These are phyloP conservation scores for Penicillium palitans DNA, from an alignment of 2,329 filamentous ascomycete species.

Conservation along the genomic window DNA sequence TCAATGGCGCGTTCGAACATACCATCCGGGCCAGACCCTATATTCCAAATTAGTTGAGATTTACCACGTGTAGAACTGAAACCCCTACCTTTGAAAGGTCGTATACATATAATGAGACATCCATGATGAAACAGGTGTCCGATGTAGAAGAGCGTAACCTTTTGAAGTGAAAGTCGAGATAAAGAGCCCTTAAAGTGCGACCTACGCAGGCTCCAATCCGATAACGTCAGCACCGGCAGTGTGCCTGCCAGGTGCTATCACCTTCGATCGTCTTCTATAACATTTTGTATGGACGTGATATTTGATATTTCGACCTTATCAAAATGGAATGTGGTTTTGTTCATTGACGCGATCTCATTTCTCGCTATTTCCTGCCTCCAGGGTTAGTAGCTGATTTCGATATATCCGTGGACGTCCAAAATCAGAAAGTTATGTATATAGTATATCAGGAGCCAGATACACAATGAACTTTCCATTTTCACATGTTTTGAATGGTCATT, in stretches of 20 bases:
- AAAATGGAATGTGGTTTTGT: neutral
- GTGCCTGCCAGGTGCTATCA: slow-evolving; percentile 7
- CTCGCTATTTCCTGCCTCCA: neutral
- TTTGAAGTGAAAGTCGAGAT: neutral
- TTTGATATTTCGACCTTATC: neutral
- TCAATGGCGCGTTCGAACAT: slow-evolving; percentile 20
- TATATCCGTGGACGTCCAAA: neutral
- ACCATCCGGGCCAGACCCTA: slow-evolving; percentile 58
- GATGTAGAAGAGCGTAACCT: neutral
- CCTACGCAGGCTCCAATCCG: slow-evolving; percentile 21
- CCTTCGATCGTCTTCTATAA: slow-evolving; percentile 24
- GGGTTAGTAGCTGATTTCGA: neutral
- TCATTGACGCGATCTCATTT: neutral
- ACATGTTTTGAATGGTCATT: neutral
- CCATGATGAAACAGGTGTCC: slow-evolving; percentile 52
- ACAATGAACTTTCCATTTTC: neutral
- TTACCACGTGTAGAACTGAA: slow-evolving; percentile 20
- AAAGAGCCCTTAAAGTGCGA: neutral
- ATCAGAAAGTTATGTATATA: neutral
- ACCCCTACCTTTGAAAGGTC: slow-evolving; percentile 63
- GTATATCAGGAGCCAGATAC: neutral
- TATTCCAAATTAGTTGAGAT: slow-evolving; percentile 21
- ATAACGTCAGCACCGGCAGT: slow-evolving; percentile 31
- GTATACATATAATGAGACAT: slow-evolving; percentile 75
- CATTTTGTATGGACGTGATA: neutral